These are phyloP conservation scores for Saccharum hybrid DNA, from an alignment of 202 grass and related monocot species.

Conservation along the genomic window DNA sequence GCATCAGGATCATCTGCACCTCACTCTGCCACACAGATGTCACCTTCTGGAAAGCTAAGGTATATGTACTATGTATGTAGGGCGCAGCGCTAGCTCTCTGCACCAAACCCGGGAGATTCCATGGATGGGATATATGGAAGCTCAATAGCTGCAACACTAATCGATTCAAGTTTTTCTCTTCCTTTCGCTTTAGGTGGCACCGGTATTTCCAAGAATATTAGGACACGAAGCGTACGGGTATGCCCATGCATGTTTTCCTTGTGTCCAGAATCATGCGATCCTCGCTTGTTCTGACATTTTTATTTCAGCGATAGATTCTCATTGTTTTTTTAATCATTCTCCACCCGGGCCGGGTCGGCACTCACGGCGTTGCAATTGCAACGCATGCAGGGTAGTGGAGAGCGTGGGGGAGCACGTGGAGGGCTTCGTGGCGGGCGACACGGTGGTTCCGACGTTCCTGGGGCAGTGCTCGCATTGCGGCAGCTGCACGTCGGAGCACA, in stretches of 20 bases:
- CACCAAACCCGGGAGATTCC: not conserved
- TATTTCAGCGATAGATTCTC: not conserved
- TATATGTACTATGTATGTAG: no score
- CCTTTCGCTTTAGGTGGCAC: not conserved
- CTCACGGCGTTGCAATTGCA: no score
- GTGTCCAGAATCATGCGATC: not conserved
- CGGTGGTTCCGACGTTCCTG: conserved; percentile 67
- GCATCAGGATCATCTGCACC: conserved; percentile 67
- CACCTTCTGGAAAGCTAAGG: conserved; percentile 66
- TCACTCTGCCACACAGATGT: conserved; percentile 72
- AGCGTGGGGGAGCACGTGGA: conserved; percentile 66
- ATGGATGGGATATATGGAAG: not conserved
- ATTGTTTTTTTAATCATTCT: not conserved
- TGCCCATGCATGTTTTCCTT: not conserved
- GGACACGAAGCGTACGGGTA: conserved; percentile 90
- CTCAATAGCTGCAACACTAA: not conserved
- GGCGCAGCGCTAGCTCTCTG: no score
- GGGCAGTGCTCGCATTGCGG: conserved; percentile 61
- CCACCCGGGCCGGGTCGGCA: no score
- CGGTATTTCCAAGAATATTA: conserved; percentile 56
- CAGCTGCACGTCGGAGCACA: conserved; percentile 56
- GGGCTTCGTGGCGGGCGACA: conserved; percentile 59
- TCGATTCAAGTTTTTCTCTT: not conserved
- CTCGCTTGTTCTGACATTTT: no score
- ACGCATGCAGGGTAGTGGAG: conserved; percentile 59